Conservation (phyloP, 331 rosid species). For the Quercus tomentella region DNA sequence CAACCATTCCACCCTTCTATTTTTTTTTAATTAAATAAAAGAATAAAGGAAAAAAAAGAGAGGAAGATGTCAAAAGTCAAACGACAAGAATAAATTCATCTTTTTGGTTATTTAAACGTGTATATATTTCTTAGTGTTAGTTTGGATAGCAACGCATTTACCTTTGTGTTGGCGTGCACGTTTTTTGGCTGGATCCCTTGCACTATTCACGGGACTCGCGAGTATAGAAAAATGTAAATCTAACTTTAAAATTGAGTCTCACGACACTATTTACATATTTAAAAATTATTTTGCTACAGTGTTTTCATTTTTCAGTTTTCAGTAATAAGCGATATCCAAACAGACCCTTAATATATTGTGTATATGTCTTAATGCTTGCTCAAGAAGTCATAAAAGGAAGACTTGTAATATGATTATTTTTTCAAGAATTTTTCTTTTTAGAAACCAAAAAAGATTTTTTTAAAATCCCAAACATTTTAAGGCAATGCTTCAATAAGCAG, state of each 20-base stretch:
- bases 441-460: too few species aligned
- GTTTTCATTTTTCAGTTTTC: too few species aligned
- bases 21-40: background rate
- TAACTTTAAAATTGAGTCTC: too few species aligned
- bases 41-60: background rate
- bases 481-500: background rate
- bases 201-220: rapidly evolving
- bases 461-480: background rate
- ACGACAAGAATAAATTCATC: background rate
- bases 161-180: rapidly evolving
- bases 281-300: too few species aligned
- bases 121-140: too few species aligned
- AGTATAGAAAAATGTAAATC: too few species aligned
- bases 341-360: too few species aligned
- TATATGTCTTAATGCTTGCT: background rate
- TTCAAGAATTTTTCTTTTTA: too few species aligned
- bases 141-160: too few species aligned
- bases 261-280: rapidly evolving
- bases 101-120: background rate
- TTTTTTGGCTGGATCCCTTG: rapidly evolving
- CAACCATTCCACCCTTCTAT: slow-evolving; percentile 59
- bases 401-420: background rate
- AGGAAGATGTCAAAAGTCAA: background rate
- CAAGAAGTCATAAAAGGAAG: background rate
- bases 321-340: too few species aligned